Percentiles rank a stretch among this genome's conserved stretches.
Evolutionary conservation across 1,284 basidiomycete species (phyloP).

Genomic region (Cutaneotrichosporon curvatum): DNA sequence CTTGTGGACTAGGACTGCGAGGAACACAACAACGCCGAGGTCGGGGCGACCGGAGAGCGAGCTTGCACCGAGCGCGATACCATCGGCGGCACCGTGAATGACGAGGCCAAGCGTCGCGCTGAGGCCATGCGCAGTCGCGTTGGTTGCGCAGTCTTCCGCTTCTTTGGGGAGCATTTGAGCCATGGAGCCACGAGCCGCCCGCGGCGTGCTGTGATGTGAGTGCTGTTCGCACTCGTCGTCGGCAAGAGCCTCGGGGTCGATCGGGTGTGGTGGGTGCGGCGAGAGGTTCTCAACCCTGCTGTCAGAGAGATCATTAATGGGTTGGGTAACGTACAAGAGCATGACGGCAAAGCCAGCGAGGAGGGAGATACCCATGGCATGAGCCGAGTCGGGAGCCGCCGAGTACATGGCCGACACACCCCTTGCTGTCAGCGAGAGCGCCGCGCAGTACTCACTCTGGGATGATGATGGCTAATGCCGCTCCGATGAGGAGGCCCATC

Average conservation of each 20-base stretch:
- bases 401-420: slow-evolving; percentile 46
- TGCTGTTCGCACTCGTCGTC: slow-evolving; percentile 7
- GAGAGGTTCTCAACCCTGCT: slow-evolving; percentile 40
- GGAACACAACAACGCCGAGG: slow-evolving; percentile 71
- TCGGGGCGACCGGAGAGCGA: slow-evolving; percentile 36
- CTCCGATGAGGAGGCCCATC: slow-evolving; percentile 78
- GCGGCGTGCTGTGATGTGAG: not conserved
- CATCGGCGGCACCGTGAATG: slow-evolving; percentile 81
- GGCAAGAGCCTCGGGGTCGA: not conserved
- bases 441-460: slow-evolving; percentile 61
- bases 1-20: slow-evolving; percentile 84
- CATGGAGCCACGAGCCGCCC: not conserved
- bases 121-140: slow-evolving; percentile 44
- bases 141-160: slow-evolving; percentile 7
- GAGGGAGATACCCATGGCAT: slow-evolving; percentile 63
- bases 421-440: slow-evolving; percentile 19
- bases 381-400: slow-evolving; percentile 43
- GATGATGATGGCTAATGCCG: slow-evolving; percentile 81
- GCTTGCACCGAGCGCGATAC: slow-evolving; percentile 74
- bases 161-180: slow-evolving; percentile 10
- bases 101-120: slow-evolving; percentile 75
- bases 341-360: slow-evolving; percentile 75
- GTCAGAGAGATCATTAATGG: not conserved
- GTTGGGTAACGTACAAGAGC: slow-evolving; percentile 55
- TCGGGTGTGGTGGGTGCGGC: slow-evolving; percentile 34